Evolutionary conservation across 2,329 filamentous ascomycete species (phyloP).

Genomic region (Hypoxylon sp.): DNA sequence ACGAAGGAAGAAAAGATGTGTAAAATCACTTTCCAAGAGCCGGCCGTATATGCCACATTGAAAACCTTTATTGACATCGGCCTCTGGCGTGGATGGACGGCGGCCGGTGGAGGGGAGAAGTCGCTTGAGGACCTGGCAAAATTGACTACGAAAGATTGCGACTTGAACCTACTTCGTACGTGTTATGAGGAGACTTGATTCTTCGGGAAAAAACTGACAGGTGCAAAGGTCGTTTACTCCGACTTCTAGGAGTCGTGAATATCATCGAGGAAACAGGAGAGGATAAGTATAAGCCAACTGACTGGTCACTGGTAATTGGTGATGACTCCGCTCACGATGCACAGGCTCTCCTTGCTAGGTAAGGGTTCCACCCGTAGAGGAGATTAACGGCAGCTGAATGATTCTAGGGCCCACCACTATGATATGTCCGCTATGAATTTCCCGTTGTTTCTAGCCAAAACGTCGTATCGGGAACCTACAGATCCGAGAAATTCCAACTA

Average conservation of each 20-base stretch:
- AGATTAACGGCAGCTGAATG: conserved; percentile 6
- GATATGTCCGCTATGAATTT: conserved; percentile 32
- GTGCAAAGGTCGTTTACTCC: conserved; percentile 47
- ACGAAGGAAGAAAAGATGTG: conserved; percentile 44
- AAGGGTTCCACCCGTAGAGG: not conserved
- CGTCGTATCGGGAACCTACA: conserved; percentile 45
- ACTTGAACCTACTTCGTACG: conserved; percentile 47
- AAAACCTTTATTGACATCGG: conserved; percentile 45
- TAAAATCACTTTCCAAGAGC: conserved; percentile 39
- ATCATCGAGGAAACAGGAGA: conserved; percentile 48
- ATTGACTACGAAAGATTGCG: conserved; percentile 38
- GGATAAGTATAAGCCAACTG: conserved; percentile 50
- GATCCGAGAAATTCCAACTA: conserved; percentile 45
- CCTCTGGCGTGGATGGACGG: conserved; percentile 47
- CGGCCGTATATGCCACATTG: conserved; percentile 43
- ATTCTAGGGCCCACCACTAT: conserved; percentile 39
- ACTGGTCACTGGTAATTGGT: conserved; percentile 49
- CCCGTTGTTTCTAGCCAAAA: conserved; percentile 46
- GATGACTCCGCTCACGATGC: conserved; percentile 47
- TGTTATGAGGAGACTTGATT: not conserved
- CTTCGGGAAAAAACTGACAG: not conserved
- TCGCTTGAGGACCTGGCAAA: conserved; percentile 39
- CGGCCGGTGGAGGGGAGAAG: conserved; percentile 37
- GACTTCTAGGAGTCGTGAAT: conserved; percentile 45
- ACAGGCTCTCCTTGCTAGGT: conserved; percentile 46